Evolutionary conservation across 352 stramenopile species (phyloP).

Genomic region (Pythium sp.): DNA sequence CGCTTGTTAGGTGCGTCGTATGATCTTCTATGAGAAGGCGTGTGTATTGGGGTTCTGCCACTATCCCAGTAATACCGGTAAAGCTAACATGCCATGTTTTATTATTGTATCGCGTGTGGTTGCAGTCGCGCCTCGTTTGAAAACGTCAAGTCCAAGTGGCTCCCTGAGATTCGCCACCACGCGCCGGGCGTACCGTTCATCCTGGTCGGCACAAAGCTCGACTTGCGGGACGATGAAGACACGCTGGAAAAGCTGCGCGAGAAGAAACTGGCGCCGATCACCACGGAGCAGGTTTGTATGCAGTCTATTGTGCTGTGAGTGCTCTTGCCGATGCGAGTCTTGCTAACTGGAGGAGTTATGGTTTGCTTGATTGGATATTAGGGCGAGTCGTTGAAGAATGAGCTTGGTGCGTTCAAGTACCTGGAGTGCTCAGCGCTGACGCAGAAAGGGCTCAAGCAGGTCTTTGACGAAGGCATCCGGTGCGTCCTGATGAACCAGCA

Average conservation of each 20-base stretch:
- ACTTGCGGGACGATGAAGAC: slow-evolving; percentile 89
- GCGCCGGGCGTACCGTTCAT: slow-evolving; percentile 92
- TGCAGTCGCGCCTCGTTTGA: slow-evolving; percentile 90
- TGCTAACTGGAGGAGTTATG: background rate
- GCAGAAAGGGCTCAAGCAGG: slow-evolving; percentile 92
- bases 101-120: background rate
- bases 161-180: slow-evolving; percentile 88
- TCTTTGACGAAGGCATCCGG: slow-evolving; percentile 93
- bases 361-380: slow-evolving; percentile 20
- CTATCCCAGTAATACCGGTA: background rate
- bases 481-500: slow-evolving; percentile 84
- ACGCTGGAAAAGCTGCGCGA: slow-evolving; percentile 86
- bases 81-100: slow-evolving; percentile 2
- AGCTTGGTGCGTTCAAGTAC: slow-evolving; percentile 91
- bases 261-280: slow-evolving; percentile 79
- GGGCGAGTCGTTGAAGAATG: slow-evolving; percentile 85
- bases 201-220: slow-evolving; percentile 94
- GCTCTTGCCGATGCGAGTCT: background rate
- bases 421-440: slow-evolving; percentile 93
- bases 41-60: background rate
- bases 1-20: slow-evolving; percentile 75
- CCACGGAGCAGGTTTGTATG: slow-evolving; percentile 56
- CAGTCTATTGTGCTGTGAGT: background rate
- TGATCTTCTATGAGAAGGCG: background rate
- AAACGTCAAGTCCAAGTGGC: slow-evolving; percentile 95